Conservation (phyloP, 257 asterid genomes). For the Sherardia arvensis region DNA sequence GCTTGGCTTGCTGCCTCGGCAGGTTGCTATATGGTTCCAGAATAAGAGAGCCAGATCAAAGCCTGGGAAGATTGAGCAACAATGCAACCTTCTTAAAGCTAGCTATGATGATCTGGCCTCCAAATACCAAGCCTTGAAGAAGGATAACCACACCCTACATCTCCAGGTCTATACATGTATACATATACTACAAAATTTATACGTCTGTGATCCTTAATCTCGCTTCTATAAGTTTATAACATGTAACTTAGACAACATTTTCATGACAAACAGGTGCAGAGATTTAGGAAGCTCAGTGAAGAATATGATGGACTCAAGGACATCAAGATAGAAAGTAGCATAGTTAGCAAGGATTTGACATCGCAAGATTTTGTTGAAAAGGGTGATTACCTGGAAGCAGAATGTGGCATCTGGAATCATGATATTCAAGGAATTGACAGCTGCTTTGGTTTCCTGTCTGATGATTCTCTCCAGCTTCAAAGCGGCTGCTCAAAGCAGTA, state of each 20-base stretch:
- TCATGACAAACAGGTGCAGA: conserved; percentile 42
- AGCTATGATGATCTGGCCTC: conserved; percentile 43
- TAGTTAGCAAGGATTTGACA: conserved; percentile 18
- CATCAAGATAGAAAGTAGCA: conserved; percentile 13
- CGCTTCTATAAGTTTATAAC: background rate
- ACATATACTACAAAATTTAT: background rate
- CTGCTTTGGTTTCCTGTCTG: conserved; percentile 35
- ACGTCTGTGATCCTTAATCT: background rate
- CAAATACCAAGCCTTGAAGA: conserved; percentile 39
- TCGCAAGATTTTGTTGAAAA: conserved; percentile 15
- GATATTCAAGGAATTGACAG: conserved; percentile 27
- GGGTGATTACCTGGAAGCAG: conserved; percentile 30
- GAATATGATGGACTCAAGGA: conserved; percentile 7
- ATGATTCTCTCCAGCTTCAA: conserved; percentile 31
- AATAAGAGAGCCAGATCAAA: conserved; percentile 61
- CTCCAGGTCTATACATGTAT: conserved; percentile 36
- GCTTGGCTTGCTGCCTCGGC: conserved; percentile 76
- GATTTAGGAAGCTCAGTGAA: conserved; percentile 32
- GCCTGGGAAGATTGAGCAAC: conserved; percentile 54
- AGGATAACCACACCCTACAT: conserved; percentile 52
- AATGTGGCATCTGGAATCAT: conserved; percentile 9
- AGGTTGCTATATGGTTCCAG: conserved; percentile 91
- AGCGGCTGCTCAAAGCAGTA: conserved; percentile 18
- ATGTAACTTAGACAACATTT: background rate
- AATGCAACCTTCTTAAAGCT: conserved; percentile 41